Evolutionary conservation across 2,329 filamentous ascomycete species (phyloP).

Genomic region (Pyrenophora seminiperda): DNA sequence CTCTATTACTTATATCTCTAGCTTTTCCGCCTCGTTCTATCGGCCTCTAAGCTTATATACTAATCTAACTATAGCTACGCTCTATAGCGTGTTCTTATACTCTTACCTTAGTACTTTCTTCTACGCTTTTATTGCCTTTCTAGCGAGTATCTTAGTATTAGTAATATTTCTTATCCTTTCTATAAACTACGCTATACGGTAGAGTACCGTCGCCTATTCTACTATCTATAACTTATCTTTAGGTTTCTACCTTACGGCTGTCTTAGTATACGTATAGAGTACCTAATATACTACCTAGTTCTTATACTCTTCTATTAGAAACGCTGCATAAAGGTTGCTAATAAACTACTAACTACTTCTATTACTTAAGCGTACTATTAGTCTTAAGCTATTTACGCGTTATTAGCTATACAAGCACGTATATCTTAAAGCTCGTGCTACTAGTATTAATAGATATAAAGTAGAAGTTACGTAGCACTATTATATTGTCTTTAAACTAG

Average conservation of each 20-base stretch:
- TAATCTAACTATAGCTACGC: neutral
- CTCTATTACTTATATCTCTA: neutral
- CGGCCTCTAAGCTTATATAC: too few species aligned
- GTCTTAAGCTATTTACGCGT: too few species aligned
- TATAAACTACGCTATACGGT: conserved; percentile 18
- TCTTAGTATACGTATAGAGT: conserved; percentile 9
- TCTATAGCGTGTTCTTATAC: conserved; percentile 1
- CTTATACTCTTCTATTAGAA: neutral
- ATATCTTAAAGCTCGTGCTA: too few species aligned
- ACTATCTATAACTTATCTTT: conserved; percentile 6
- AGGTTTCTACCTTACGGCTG: conserved; percentile 7
- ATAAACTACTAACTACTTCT: neutral
- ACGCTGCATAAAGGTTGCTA: neutral
- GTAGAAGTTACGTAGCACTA: neutral
- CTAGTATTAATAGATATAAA: neutral
- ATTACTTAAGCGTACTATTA: neutral
- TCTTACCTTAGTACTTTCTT: conserved; percentile 11
- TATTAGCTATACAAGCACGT: too few species aligned
- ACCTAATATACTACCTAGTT: too few species aligned
- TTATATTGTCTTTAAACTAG: neutral
- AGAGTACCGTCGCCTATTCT: neutral
- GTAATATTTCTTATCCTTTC: conserved; percentile 4
- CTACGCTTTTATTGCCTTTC: conserved; percentile 6
- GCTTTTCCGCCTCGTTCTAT: neutral
- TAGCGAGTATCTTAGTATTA: conserved; percentile 3